Conservation (phyloP, 495 filamentous ascomycete genomes). For the Pyrenula massariospora region DNA sequence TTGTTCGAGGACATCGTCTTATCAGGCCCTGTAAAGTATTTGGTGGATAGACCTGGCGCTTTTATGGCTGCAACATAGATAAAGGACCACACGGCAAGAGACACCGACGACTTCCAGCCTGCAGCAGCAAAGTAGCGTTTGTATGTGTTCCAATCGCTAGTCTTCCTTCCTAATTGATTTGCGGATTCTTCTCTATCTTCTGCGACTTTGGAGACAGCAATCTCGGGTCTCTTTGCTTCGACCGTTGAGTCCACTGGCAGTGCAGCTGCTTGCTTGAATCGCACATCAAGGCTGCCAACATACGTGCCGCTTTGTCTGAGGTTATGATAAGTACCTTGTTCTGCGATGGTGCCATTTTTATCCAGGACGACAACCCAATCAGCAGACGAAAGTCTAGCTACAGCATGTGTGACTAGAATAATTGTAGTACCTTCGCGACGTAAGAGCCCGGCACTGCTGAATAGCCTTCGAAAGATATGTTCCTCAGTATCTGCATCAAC, state of each 20-base stretch:
- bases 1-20: no score
- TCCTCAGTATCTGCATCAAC: slow-evolving; percentile 36
- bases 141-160: no score
- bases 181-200: no score
- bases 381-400: slow-evolving; percentile 36
- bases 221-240: slow-evolving; percentile 9
- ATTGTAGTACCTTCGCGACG: slow-evolving; percentile 22
- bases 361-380: slow-evolving; percentile 43
- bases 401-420: slow-evolving; percentile 27
- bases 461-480: slow-evolving; percentile 21
- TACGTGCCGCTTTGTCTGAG: slow-evolving; percentile 33
- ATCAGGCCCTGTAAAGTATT: no score
- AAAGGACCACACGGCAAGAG: no score
- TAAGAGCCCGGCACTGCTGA: slow-evolving; percentile 26
- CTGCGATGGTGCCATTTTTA: slow-evolving; percentile 25
- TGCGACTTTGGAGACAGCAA: slow-evolving; percentile 9
- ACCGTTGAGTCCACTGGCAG: slow-evolving; percentile 11
- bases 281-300: slow-evolving; percentile 33
- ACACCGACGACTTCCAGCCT: no score
- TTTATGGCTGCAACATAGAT: no score
- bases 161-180: no score
- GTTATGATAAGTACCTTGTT: slow-evolving; percentile 39
- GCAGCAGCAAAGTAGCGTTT: no score
- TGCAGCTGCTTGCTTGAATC: no score
- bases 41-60: no score